Conservation (phyloP, 352 stramenopile genomes). For the Pythium folliculosum region DNA sequence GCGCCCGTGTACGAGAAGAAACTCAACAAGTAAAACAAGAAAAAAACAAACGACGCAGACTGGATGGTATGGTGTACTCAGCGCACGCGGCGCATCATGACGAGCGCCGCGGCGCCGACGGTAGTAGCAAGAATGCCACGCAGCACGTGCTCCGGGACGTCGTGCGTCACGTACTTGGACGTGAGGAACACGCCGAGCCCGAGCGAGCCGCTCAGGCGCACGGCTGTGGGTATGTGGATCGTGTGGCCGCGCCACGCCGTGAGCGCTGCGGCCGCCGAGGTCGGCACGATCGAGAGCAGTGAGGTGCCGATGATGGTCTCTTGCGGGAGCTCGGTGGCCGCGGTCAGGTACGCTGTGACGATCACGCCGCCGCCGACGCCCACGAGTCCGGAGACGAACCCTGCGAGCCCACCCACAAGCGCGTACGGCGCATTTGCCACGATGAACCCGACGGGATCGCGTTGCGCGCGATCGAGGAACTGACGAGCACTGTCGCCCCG, state of each 20-base stretch:
- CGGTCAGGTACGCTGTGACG: constrained; percentile 83
- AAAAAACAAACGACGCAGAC: not conserved
- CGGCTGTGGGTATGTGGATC: constrained; percentile 74
- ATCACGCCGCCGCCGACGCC: constrained; percentile 81
- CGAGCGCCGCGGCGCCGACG: constrained; percentile 62
- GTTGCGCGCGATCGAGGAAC: constrained; percentile 43
- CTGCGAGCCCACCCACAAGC: constrained; percentile 58
- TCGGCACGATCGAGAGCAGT: constrained; percentile 78
- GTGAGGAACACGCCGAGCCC: constrained; percentile 68
- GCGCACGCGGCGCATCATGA: constrained; percentile 79
- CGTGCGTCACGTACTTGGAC: constrained; percentile 83
- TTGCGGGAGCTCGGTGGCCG: constrained; percentile 78
- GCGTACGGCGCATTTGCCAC: constrained; percentile 75
- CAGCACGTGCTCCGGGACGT: constrained; percentile 73
- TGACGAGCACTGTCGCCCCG: not conserved
- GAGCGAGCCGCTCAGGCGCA: constrained; percentile 64
- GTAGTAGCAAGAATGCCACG: constrained; percentile 73
- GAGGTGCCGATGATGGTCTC: constrained; percentile 81
- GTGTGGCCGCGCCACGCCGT: constrained; percentile 70
- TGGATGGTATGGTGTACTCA: constrained; percentile 49
- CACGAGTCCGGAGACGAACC: constrained; percentile 82
- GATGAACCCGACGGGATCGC: constrained; percentile 43
- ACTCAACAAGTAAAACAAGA: constrained; percentile 56
- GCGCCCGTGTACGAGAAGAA: constrained; percentile 85
- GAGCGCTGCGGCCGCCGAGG: constrained; percentile 68